phyloP scores from a whole-genome alignment of 129 eudicot genomes.

The Smallanthus sonchifolius region DNA sequence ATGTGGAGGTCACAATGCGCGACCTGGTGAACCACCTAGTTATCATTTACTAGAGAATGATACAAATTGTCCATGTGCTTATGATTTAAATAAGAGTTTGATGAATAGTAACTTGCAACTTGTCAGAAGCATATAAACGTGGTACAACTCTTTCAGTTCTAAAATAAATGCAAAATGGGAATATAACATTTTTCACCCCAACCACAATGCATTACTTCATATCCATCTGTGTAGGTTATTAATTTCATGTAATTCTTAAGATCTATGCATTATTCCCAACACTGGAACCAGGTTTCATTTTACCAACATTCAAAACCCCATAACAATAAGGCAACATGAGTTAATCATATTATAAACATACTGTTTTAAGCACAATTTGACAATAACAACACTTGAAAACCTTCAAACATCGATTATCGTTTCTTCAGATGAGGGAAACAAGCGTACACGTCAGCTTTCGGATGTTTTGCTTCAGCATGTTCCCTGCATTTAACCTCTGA shows the following conservation, averaged over 20 bases:
- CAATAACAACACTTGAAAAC: slow-evolving; percentile 20
- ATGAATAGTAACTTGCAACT: too few species aligned
- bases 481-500: slow-evolving; percentile 9
- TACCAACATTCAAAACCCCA: background rate
- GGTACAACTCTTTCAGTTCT: too few species aligned
- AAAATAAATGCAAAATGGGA: too few species aligned
- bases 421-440: slow-evolving; percentile 9
- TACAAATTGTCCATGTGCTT: too few species aligned
- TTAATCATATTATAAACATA: background rate
- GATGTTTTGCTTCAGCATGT: slow-evolving; percentile 12
- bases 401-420: background rate
- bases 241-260: background rate
- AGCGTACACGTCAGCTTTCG: background rate
- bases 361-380: slow-evolving; percentile 17
- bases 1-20: too few species aligned
- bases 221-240: background rate
- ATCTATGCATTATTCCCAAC: background rate
- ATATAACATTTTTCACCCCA: background rate
- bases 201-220: background rate
- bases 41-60: too few species aligned
- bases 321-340: background rate
- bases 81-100: too few species aligned
- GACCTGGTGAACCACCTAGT: too few species aligned
- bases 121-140: too few species aligned
- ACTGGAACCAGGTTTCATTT: background rate